Evolutionary conservation across 148 eudicot genomes (phyloP).

Genomic region (Chenopodium quinoa): DNA sequence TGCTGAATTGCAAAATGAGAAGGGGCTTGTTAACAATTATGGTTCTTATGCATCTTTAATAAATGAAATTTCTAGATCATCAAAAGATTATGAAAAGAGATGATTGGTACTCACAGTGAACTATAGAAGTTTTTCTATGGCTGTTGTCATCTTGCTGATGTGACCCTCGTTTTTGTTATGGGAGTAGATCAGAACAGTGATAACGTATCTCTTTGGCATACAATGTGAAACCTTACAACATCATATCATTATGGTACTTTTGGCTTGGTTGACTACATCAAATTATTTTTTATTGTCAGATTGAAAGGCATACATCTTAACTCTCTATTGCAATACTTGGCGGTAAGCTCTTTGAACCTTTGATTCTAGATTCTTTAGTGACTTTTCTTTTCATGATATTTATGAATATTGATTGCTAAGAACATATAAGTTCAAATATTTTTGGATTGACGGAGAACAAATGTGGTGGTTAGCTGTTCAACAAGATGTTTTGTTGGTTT

Average conservation of each 20-base stretch:
- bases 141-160: background rate
- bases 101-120: constrained; percentile 4
- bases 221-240: background rate
- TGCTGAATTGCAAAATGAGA: constrained; percentile 45
- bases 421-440: background rate
- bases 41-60: constrained; percentile 60
- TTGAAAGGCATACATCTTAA: background rate
- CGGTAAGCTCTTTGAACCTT: background rate
- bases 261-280: background rate
- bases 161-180: background rate
- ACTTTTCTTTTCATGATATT: background rate
- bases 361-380: background rate
- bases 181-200: background rate
- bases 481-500: background rate
- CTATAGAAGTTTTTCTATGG: background rate
- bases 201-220: background rate
- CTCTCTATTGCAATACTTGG: background rate
- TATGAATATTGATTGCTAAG: background rate
- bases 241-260: background rate
- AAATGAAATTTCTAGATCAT: constrained; percentile 32
- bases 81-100: constrained; percentile 26
- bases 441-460: background rate
- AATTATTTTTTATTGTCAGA: background rate
- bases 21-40: constrained; percentile 70
- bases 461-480: background rate